phyloP scores from a whole-genome alignment of 495 filamentous ascomycete genomes.

The Emericellopsis terricola region DNA sequence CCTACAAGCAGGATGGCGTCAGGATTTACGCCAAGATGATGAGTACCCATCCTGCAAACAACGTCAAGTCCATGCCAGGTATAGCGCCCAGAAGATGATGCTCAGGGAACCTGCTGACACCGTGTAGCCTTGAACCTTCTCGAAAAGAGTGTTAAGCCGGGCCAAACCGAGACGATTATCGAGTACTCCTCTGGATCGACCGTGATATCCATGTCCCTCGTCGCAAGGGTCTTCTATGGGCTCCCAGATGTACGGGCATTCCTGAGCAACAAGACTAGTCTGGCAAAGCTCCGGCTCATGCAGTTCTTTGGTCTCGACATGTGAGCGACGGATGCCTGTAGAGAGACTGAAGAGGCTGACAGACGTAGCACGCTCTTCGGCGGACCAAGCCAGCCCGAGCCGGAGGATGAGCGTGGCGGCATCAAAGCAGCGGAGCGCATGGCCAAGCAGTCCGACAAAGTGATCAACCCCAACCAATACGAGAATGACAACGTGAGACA shows the following conservation, averaged over 20 bases:
- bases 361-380: slow-evolving; percentile 32
- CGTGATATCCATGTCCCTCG: slow-evolving; percentile 39
- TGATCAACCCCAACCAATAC: slow-evolving; percentile 40
- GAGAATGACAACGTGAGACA: slow-evolving; percentile 27
- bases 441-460: slow-evolving; percentile 18
- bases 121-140: slow-evolving; percentile 36
- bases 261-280: slow-evolving; percentile 40
- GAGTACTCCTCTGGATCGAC: slow-evolving; percentile 48
- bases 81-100: slow-evolving; percentile 5
- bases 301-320: slow-evolving; percentile 41
- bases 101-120: not conserved
- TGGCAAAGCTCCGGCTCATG: slow-evolving; percentile 33
- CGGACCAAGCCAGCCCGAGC: slow-evolving; percentile 39
- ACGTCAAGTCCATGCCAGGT: slow-evolving; percentile 47
- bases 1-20: slow-evolving; percentile 35
- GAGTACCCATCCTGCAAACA: slow-evolving; percentile 42
- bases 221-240: slow-evolving; percentile 33
- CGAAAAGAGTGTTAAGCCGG: slow-evolving; percentile 2
- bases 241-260: slow-evolving; percentile 35
- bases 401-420: slow-evolving; percentile 31
- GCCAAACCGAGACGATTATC: slow-evolving; percentile 28
- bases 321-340: no score
- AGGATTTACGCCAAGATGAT: slow-evolving; percentile 49
- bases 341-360: no score
- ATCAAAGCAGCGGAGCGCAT: slow-evolving; percentile 26